phyloP scores from a whole-genome alignment of 257 asterid genomes.

The Lithospermum erythrorhizon region DNA sequence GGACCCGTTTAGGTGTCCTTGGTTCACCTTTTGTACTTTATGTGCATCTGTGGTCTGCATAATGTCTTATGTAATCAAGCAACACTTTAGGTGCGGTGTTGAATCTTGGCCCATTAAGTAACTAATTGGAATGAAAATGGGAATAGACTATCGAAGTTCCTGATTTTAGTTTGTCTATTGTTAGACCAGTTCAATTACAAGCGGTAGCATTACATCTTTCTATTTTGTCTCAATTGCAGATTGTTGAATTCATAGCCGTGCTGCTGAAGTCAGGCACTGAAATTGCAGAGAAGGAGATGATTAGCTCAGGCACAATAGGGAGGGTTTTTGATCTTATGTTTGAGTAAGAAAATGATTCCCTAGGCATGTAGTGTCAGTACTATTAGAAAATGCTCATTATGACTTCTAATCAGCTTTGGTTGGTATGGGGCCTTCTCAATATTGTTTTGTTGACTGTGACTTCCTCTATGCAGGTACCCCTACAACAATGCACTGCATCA shows the following conservation, averaged over 20 bases:
- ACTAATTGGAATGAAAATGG: too few species aligned
- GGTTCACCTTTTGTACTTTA: too few species aligned
- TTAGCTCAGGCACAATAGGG: conserved; percentile 65
- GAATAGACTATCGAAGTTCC: too few species aligned
- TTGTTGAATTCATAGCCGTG: conserved; percentile 77
- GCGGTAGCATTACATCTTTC: too few species aligned
- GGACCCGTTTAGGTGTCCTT: too few species aligned
- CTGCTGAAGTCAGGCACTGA: conserved; percentile 79
- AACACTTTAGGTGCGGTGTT: too few species aligned
- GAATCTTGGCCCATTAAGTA: too few species aligned
- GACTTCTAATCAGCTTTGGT: too few species aligned
- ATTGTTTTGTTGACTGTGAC: neutral
- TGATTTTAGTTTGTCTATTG: too few species aligned
- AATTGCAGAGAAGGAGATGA: conserved; percentile 70
- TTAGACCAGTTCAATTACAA: too few species aligned
- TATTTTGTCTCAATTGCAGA: conserved; percentile 26
- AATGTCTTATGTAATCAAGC: too few species aligned
- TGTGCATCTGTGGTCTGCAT: too few species aligned
- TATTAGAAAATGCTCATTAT: neutral
- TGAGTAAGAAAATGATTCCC: conserved; percentile 33
- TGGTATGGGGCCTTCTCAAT: neutral
- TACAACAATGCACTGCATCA: conserved; percentile 92
- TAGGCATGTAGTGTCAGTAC: neutral
- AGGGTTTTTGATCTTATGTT: conserved; percentile 83
- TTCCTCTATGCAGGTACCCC: conserved; percentile 48